Percentiles rank a stretch among this genome's conserved stretches.
These are phyloP conservation scores for Cladophialophora yegresii DNA, from an alignment of 2,329 filamentous ascomycete genomes.

Conservation along the genomic window DNA sequence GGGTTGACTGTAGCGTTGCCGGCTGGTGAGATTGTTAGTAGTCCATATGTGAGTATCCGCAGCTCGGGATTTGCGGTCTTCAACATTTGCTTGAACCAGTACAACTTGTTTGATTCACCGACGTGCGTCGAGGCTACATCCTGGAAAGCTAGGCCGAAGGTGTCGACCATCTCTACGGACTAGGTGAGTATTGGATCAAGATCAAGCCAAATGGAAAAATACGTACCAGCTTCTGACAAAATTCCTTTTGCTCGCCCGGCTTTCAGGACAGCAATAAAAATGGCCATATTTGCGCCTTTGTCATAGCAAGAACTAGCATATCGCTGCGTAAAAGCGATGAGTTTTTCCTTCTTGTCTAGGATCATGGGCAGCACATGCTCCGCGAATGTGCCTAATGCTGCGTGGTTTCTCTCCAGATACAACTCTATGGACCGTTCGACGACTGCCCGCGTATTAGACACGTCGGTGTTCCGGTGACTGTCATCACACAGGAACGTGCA, in stretches of 20 bases:
- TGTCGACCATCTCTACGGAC: conserved; percentile 12
- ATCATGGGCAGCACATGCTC: conserved; percentile 34
- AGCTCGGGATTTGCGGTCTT: conserved; percentile 61
- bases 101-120: conserved; percentile 7
- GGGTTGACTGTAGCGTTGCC: conserved; percentile 71
- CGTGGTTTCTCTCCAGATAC: conserved; percentile 30
- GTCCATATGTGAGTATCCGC: conserved; percentile 75
- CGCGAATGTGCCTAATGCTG: conserved; percentile 29
- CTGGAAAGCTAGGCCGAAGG: conserved; percentile 18
- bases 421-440: conserved; percentile 24
- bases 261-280: conserved; percentile 31
- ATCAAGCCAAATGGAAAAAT: background rate
- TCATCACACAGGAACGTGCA: conserved; percentile 30
- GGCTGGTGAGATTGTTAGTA: conserved; percentile 74
- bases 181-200: background rate
- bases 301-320: conserved; percentile 12
- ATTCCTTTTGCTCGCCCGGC: conserved; percentile 28
- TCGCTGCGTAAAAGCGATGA: conserved; percentile 25
- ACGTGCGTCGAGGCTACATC: background rate
- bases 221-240: conserved; percentile 26
- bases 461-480: background rate
- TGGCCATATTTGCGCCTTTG: conserved; percentile 14
- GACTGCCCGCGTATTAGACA: conserved; percentile 3
- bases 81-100: conserved; percentile 42
- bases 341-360: conserved; percentile 25